These are phyloP conservation scores for Phytopythium boreale DNA, from an alignment of 352 stramenopile genomes.

Conservation along the genomic window DNA sequence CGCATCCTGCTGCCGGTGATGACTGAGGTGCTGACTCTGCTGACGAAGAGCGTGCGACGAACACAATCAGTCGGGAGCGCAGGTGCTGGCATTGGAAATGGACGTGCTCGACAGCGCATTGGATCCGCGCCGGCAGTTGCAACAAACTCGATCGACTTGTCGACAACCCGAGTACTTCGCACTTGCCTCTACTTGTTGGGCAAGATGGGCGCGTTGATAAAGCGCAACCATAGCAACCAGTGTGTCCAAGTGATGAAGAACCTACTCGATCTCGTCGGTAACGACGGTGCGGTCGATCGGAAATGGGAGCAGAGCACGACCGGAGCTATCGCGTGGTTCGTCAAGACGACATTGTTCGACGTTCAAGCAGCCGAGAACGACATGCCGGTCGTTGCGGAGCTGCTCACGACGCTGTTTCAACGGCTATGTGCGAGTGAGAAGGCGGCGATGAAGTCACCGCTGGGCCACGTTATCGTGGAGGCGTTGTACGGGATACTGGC, in stretches of 20 bases:
- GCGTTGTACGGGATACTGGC: not conserved
- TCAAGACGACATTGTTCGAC: constrained; percentile 35
- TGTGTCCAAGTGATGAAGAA: constrained; percentile 52
- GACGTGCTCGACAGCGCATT: not conserved
- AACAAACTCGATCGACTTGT: not conserved
- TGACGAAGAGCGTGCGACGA: constrained; percentile 16
- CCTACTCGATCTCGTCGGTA: constrained; percentile 28
- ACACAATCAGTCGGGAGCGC: not conserved
- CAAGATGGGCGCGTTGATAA: constrained; percentile 34
- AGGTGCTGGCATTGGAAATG: too few relatives aligned
- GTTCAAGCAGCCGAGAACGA: constrained; percentile 42
- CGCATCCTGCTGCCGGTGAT: constrained; percentile 54
- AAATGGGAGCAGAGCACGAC: constrained; percentile 8
- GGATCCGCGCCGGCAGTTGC: not conserved
- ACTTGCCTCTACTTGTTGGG: constrained; percentile 42
- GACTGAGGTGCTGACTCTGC: constrained; percentile 46
- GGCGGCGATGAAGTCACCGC: not conserved
- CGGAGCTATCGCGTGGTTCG: constrained; percentile 33
- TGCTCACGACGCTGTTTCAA: constrained; percentile 35
- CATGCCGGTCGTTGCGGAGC: constrained; percentile 35
- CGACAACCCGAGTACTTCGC: constrained; percentile 16
- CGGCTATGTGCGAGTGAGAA: constrained; percentile 25
- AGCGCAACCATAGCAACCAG: constrained; percentile 54
- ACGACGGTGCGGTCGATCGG: constrained; percentile 1
- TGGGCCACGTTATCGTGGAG: not conserved